These are phyloP conservation scores for Licmophora abbreviata DNA, from an alignment of 108 stramenopile species.

Conservation along the genomic window DNA sequence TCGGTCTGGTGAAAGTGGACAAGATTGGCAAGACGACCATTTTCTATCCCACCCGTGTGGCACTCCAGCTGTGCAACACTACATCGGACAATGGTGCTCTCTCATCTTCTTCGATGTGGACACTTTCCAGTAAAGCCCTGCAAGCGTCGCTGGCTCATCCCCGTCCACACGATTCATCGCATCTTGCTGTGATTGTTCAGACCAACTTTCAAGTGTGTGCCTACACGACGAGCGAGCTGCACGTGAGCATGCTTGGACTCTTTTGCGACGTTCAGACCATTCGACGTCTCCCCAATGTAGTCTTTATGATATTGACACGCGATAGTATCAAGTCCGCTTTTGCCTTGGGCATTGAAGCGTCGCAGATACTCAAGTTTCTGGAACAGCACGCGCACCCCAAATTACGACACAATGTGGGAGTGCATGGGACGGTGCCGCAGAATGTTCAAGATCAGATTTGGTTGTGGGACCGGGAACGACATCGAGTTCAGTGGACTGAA, in stretches of 20 bases:
- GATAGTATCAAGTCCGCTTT: slow-evolving; percentile 80
- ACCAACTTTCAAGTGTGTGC: slow-evolving; percentile 90
- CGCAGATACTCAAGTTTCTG: slow-evolving; percentile 83
- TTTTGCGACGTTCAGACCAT: slow-evolving; percentile 78
- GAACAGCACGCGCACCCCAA: slow-evolving; percentile 85
- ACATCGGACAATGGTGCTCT: too few species aligned
- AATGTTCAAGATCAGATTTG: slow-evolving; percentile 87
- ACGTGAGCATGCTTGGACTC: slow-evolving; percentile 74
- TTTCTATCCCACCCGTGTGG: slow-evolving; percentile 78
- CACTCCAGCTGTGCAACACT: slow-evolving; percentile 42
- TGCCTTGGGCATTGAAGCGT: slow-evolving; percentile 61
- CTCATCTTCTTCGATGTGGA: slow-evolving; percentile 19
- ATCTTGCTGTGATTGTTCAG: slow-evolving; percentile 82
- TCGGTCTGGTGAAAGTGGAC: slow-evolving; percentile 62
- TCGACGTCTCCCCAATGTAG: slow-evolving; percentile 78
- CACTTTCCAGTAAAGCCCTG: slow-evolving; percentile 49
- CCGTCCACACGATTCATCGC: slow-evolving; percentile 48
- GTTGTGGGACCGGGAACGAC: slow-evolving; percentile 80
- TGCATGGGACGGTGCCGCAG: slow-evolving; percentile 48
- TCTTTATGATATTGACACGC: slow-evolving; percentile 73
- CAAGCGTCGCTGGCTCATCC: slow-evolving; percentile 59
- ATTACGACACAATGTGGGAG: slow-evolving; percentile 30
- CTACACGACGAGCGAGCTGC: slow-evolving; percentile 74
- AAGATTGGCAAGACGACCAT: slow-evolving; percentile 50
- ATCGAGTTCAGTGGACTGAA: slow-evolving; percentile 64